A percentile compares a stretch with the other conserved stretches of the same genome.
Evolutionary conservation across 495 filamentous ascomycete species (phyloP).

Genomic region (Pseudomonodictys pantanalensis): DNA sequence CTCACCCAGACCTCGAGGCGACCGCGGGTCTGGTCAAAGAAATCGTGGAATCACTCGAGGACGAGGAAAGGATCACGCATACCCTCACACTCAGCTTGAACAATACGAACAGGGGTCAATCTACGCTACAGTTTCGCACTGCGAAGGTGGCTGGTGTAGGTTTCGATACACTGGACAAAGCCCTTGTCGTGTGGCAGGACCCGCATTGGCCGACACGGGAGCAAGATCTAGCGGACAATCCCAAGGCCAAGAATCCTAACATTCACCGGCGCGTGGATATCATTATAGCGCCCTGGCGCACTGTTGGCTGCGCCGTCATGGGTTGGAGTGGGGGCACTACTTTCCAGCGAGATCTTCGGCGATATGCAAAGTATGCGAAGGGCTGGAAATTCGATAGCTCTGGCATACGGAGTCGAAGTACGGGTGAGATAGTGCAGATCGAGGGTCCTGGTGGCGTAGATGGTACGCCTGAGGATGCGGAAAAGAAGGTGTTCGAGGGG

Average conservation of each 20-base stretch:
- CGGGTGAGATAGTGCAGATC: constrained; percentile 66
- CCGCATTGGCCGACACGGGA: constrained; percentile 52
- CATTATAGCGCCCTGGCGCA: constrained; percentile 85
- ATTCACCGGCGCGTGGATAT: constrained; percentile 87
- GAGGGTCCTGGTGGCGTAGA: constrained; percentile 50
- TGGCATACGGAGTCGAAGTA: constrained; percentile 66
- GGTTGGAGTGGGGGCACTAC: constrained; percentile 89
- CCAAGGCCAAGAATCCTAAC: constrained; percentile 61
- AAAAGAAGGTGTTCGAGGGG: constrained; percentile 76
- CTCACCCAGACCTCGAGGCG: constrained; percentile 65
- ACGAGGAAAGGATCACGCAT: constrained; percentile 71
- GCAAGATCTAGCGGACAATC: constrained; percentile 37
- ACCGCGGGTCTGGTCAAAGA: constrained; percentile 66
- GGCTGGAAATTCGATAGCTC: constrained; percentile 88
- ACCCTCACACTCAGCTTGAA: constrained; percentile 67
- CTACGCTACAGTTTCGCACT: constrained; percentile 55
- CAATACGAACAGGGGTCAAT: constrained; percentile 67
- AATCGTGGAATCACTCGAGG: constrained; percentile 68
- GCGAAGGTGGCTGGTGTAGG: constrained; percentile 49
- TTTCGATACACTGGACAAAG: constrained; percentile 88
- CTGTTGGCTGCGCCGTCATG: constrained; percentile 79
- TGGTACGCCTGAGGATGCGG: constrained; percentile 59
- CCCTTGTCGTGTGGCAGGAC: constrained; percentile 89
- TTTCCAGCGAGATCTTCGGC: constrained; percentile 81
- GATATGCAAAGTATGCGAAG: constrained; percentile 70